Evolutionary conservation across 2,329 filamentous ascomycete species (phyloP).

Genomic region (Fonsecaea erecta): DNA sequence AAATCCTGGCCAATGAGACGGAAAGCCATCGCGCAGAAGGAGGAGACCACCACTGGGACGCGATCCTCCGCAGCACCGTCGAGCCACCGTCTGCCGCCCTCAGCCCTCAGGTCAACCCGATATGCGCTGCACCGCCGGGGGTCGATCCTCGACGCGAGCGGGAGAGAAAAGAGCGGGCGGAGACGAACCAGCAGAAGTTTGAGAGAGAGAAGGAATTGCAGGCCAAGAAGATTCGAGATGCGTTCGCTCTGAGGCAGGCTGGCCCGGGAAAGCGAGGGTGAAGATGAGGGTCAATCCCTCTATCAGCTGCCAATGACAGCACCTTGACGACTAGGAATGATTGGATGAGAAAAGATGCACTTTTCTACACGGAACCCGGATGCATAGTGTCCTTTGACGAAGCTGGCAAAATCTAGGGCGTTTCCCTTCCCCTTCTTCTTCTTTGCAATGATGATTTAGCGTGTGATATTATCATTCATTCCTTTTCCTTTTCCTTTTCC

Average conservation of each 20-base stretch:
- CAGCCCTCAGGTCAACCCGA: slow-evolving; percentile 15
- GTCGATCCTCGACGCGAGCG: slow-evolving; percentile 15
- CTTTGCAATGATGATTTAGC: no score
- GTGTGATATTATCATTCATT: no score
- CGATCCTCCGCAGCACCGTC: slow-evolving; percentile 23
- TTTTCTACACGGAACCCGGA: no score
- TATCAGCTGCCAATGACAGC: no score
- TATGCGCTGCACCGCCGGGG: slow-evolving; percentile 7
- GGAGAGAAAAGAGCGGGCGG: slow-evolving; percentile 17
- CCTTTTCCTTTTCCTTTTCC: no score
- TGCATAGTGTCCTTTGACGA: no score
- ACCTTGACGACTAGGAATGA: background rate
- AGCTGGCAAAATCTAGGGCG: no score
- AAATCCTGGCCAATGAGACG: slow-evolving; percentile 2
- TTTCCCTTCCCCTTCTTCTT: no score
- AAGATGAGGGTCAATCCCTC: no score
- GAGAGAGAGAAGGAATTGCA: slow-evolving; percentile 26
- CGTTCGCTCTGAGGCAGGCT: slow-evolving; percentile 6
- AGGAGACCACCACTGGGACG: slow-evolving; percentile 23
- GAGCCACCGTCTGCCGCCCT: slow-evolving; percentile 12
- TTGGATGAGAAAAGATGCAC: no score
- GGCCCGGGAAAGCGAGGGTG: slow-evolving; percentile 10
- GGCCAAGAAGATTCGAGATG: slow-evolving; percentile 23
- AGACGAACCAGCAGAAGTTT: slow-evolving; percentile 21
- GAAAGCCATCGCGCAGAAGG: background rate